Percentiles rank a stretch among this genome's conserved stretches.
Evolutionary conservation across 2,329 filamentous ascomycete species (phyloP).

Genomic region (Aureobasidium leucospermi): DNA sequence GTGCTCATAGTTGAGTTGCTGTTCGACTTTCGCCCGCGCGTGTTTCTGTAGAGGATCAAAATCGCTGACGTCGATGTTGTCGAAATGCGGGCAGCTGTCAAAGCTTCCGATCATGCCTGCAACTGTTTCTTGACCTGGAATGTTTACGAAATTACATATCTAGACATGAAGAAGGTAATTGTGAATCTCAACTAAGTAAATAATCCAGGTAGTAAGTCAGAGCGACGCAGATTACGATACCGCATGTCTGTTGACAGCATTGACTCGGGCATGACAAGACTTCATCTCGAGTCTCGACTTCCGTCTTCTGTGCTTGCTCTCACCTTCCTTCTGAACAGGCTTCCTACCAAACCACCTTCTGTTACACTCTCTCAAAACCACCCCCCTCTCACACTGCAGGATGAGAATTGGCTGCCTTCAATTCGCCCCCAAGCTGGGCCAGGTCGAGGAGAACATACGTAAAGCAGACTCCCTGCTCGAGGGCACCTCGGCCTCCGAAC

Average conservation of each 20-base stretch:
- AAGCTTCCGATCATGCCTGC: conserved; percentile 4
- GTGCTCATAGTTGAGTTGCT: neutral
- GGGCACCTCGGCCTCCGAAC: conserved; percentile 27
- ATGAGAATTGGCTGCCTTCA: conserved; percentile 67
- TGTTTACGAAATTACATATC: neutral
- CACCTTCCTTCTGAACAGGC: neutral
- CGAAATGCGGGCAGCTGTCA: conserved; percentile 10
- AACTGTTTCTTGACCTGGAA: neutral
- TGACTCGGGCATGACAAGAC: neutral
- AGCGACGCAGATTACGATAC: too few species aligned
- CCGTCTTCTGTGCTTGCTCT: neutral
- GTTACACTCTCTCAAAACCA: neutral
- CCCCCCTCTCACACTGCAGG: neutral
- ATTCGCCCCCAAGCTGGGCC: conserved; percentile 63
- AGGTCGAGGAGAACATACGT: conserved; percentile 62
- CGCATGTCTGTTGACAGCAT: neutral
- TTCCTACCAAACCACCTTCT: neutral
- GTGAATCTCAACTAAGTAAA: neutral
- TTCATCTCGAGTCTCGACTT: neutral
- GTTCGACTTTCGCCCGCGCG: neutral
- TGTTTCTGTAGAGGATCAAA: neutral
- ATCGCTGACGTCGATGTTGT: conserved; percentile 5
- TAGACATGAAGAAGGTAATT: neutral
- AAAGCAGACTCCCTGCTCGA: conserved; percentile 58
- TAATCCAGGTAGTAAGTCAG: too few species aligned